Base-by-base conservation (phyloP, 768 basidiomycete genomes). In the Lactarius trivialis region DNA sequence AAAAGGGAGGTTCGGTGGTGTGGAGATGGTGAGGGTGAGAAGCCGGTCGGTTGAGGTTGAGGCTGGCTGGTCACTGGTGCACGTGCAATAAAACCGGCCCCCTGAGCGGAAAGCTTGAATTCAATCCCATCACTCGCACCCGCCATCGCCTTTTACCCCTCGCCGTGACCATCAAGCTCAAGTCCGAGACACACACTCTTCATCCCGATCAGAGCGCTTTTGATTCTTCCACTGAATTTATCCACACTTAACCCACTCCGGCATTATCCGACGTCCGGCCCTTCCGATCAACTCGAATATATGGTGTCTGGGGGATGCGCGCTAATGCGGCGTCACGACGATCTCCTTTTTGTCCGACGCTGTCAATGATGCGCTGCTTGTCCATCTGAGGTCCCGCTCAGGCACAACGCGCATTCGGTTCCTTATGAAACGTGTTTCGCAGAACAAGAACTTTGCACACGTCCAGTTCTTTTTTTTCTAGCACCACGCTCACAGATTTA, bases 21-120 rank as follows among this genome's bases (percentile, higher is more conserved):
- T 54, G 32, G 17, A 41, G 48, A 48, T 17, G 55, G 28, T 33
- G 53, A 54, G 53, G 53, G 53, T 54, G 53, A 54, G 53, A 54
- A 53, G n/a, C 3, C 34, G 37, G 26, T 32, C n/a, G 41, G 37
- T 33, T 45, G 28, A n/a, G 49, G 45, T 24, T 48, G 43, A 30
- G 24, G n/a, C 36, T 55, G 24, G n/a, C 36, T 55, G 24, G 55
- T 34, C 55, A 8, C 36, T 34, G 30, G 55, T 57, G 60, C 63
- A 64, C 63, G 60, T 62, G 63, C 60, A 51, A 45, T 39, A 32
- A 24, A 14, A 51, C 24, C 30, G 30, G 49, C 21, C 26, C 17
- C 8, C 43, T 45, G 19, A 45, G 43, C 39, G 34, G 34, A 34
- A 11, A 34, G 34, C 1, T 34, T 15, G 39, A 8, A 43, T 43